Percentiles rank a stretch among this genome's conserved stretches.
Evolutionary conservation across 2,329 filamentous ascomycete species (phyloP).

Genomic region (Neospermospora avenae): DNA sequence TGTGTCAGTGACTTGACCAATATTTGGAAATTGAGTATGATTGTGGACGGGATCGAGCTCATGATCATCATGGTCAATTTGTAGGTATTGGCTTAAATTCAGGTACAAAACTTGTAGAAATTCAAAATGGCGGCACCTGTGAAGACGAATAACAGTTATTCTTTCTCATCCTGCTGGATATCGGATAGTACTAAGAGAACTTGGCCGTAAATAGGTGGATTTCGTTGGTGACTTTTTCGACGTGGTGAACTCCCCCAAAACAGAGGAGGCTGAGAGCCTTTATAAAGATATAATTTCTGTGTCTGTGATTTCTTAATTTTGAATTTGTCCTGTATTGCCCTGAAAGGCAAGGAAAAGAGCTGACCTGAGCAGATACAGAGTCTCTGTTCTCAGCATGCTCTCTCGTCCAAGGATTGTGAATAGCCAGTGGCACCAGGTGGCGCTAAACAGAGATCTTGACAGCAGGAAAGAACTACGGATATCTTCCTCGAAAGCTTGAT

Average conservation of each 20-base stretch:
- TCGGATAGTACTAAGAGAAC: background rate
- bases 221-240: background rate
- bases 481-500: background rate
- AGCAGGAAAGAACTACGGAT: background rate
- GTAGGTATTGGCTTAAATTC: too few relatives aligned
- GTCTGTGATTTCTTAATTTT: background rate
- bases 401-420: background rate
- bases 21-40: background rate
- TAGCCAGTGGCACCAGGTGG: background rate
- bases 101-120: background rate
- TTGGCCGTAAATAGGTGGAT: background rate
- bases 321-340: background rate
- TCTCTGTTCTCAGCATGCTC: background rate
- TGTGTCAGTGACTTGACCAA: background rate
- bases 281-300: background rate
- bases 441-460: background rate
- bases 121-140: background rate
- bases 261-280: background rate
- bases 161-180: background rate
- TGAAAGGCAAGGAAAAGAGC: background rate
- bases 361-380: background rate
- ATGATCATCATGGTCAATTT: too few relatives aligned
- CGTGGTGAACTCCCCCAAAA: background rate
- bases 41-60: background rate
- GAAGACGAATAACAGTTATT: background rate